Base-by-base conservation (phyloP, 1,139 yeast genomes). In the Hansenula sp. region DNA sequence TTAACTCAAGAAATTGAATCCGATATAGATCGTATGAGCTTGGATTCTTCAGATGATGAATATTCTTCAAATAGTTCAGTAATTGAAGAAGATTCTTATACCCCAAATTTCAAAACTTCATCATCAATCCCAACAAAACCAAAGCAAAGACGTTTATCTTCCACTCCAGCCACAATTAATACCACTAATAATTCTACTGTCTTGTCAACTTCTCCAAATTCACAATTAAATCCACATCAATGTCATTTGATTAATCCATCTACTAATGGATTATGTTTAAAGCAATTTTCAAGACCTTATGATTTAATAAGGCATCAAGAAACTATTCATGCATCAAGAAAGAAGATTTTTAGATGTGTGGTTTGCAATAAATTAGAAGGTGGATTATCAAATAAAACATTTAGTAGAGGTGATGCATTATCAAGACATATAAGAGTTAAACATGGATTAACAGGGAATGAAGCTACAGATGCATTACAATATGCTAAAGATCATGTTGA, bases 281-380 rank as follows among this genome's bases (percentile, higher is more conserved):
- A 95, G 57, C 78, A 85, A 50, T 93, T 93, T 62, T 89, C 97
- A 16, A 77, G 99, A 56, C 95, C 96, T 29, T 93, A 93, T 60
- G 99, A 93, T 68, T 74, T 93, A 59, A 85, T 91, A 28, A 79
- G 99, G 57, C 98, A 93, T 65, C 96, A 91, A 66, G 96, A 93
- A 61, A 91, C 98, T 0, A 93, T 93, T 44, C 99, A 93, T 64
- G 93, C 97, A 2, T 75, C 86, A 44, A 86, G 84, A 65, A 85
- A 93, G 65, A 86, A 86, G 58, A 79, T 87, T 42, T 93, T 84
- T 71, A 83, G 86, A 60, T 93, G 99, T 65, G 83, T 82, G 59
- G 82, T 85, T 36, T 93, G 99, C 67, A 82, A 77, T 54, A 70
- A 72, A 32, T 49, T 65, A 13, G 71, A 69, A 33, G 62, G 63